Evolutionary conservation across 139 green algal species (phyloP).

Genomic region (Haematococcus sp.): DNA sequence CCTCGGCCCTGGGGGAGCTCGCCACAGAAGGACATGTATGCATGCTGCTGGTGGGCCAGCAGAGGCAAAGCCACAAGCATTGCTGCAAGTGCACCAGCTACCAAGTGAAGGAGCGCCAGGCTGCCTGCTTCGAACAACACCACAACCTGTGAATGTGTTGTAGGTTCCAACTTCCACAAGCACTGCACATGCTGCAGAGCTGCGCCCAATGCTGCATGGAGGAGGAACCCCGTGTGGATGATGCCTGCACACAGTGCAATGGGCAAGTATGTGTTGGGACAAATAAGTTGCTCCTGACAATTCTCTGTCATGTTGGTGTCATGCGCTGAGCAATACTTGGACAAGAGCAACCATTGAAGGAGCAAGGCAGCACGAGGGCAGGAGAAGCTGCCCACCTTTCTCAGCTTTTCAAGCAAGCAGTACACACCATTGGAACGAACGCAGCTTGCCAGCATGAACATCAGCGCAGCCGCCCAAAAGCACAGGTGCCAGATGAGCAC

Average conservation of each 20-base stretch:
- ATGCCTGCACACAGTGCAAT: conserved; percentile 24
- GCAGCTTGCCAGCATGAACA: not conserved
- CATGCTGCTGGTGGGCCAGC: conserved; percentile 18
- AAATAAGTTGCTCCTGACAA: no score
- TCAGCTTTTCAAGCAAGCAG: not conserved
- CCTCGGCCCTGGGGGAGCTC: not conserved
- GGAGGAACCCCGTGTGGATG: conserved; percentile 52
- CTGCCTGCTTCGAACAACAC: no score
- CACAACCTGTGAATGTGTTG: no score
- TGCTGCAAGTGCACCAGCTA: not conserved
- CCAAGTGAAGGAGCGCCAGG: not conserved
- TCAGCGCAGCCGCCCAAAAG: not conserved
- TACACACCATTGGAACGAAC: conserved; percentile 16
- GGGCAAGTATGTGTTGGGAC: no score
- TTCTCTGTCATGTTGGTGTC: no score
- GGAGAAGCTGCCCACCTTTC: no score
- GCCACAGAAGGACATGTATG: conserved; percentile 40
- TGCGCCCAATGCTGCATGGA: conserved; percentile 25
- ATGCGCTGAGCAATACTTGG: no score
- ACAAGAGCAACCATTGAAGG: no score
- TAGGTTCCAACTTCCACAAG: not conserved
- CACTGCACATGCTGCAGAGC: conserved; percentile 3
- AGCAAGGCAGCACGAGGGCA: no score
- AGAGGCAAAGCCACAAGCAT: conserved; percentile 13
- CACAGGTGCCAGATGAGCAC: not conserved